Base-by-base conservation (phyloP, 352 stramenopile species). In the Phytophthora idaei region DNA sequence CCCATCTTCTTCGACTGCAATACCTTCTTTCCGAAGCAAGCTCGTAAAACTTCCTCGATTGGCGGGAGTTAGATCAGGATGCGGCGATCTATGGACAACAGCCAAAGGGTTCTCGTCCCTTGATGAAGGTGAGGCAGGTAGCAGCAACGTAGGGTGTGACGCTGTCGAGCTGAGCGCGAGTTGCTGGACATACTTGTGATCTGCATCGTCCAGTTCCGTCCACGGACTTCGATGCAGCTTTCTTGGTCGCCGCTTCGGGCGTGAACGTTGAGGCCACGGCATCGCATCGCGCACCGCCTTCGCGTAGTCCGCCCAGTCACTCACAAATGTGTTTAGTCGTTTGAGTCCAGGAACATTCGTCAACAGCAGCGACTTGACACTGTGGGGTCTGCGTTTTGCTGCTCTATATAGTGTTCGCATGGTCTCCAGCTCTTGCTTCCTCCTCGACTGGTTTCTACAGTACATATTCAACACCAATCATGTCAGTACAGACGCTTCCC, bases 1-100 rank as follows among this genome's bases (percentile, higher is more conserved):
- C 39, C 74, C 74, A 61, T 84, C 76, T 47, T 87, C 76, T 21
- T 89, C 80, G 27, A 82, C 73, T 31, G 76, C 46, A 10, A 89
- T 76, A 27, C 80, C 80, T 57, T 78, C 74, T 62, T 62, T 76
- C 3, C 73, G 74, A 44, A 89, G 74, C 45, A 89, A 45, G 4
- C 57, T 78, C 2, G 68, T 67, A 55, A 89, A 87, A 49, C 71
- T 78, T 17, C 78, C 80, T 71, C 67, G 71, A 21, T 65, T 73
- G 52, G 75, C 27, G 47, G 74, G 71, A 5, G 73, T 79, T 12
- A 89, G 69, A 61, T 82, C 48, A 1, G 76, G 77, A 15, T 67
- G 65, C 15, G 46, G 51, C 5, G 54, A 61, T 32, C 25, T 58
- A 46, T 59, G 37, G 8, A 58, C 49, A 34, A 73, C 32, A 46